These are phyloP conservation scores for Thermoascus crustaceus DNA, from an alignment of 2,329 filamentous ascomycete species.

Conservation along the genomic window DNA sequence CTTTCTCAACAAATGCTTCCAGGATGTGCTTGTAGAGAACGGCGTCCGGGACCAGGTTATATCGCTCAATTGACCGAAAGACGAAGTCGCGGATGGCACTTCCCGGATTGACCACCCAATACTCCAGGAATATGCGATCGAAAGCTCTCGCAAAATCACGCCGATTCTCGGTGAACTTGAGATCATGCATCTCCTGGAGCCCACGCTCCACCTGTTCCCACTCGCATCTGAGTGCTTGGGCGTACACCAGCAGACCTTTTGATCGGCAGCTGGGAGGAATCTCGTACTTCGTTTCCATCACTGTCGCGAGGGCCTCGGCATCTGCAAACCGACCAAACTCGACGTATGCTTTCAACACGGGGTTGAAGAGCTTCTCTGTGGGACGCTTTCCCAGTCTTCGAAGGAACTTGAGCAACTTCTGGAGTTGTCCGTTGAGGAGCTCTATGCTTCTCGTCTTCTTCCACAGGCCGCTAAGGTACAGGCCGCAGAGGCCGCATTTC, in stretches of 20 bases:
- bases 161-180: slow-evolving; percentile 21
- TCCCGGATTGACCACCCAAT: slow-evolving; percentile 29
- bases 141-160: slow-evolving; percentile 26
- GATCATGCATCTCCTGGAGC: slow-evolving; percentile 30
- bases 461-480: slow-evolving; percentile 32
- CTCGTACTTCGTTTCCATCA: slow-evolving; percentile 24
- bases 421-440: slow-evolving; percentile 26
- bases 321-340: slow-evolving; percentile 28
- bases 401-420: slow-evolving; percentile 21
- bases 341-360: slow-evolving; percentile 32
- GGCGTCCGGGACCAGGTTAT: slow-evolving; percentile 28
- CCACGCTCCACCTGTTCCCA: slow-evolving; percentile 33
- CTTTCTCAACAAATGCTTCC: slow-evolving; percentile 33
- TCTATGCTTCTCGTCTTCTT: slow-evolving; percentile 31
- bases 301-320: slow-evolving; percentile 26
- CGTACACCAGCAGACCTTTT: slow-evolving; percentile 29
- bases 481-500: slow-evolving; percentile 27
- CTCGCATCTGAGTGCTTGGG: slow-evolving; percentile 29
- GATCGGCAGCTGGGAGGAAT: slow-evolving; percentile 26
- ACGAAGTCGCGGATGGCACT: slow-evolving; percentile 28
- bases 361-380: slow-evolving; percentile 34
- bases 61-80: slow-evolving; percentile 26
- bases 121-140: slow-evolving; percentile 35
- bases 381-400: slow-evolving; percentile 20
- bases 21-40: slow-evolving; percentile 34